phyloP scores from a whole-genome alignment of 1,284 basidiomycete genomes.

The Fomes fomentarius region DNA sequence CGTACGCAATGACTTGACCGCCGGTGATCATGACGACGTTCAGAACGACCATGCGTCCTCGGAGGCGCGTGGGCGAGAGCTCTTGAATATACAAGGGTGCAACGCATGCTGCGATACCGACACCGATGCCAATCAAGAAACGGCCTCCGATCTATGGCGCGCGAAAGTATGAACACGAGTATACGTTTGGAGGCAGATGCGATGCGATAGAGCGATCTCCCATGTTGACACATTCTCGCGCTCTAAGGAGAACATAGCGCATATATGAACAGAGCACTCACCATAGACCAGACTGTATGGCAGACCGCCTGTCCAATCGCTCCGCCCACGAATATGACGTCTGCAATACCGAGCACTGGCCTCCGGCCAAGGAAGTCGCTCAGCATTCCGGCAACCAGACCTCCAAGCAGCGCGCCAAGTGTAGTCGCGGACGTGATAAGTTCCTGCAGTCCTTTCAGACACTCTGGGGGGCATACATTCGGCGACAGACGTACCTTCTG shows the following conservation, averaged over 20 bases:
- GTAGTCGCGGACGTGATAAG: constrained; percentile 83
- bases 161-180: neutral
- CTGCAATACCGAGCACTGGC: constrained; percentile 70
- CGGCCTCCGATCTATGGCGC: constrained; percentile 63
- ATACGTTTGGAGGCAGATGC: neutral
- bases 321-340: constrained; percentile 77
- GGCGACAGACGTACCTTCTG: constrained; percentile 56
- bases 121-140: constrained; percentile 73
- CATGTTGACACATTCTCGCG: too few relatives aligned
- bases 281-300: constrained; percentile 74
- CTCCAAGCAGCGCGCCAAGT: constrained; percentile 76
- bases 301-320: constrained; percentile 71
- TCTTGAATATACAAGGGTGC: constrained; percentile 87
- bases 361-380: constrained; percentile 77
- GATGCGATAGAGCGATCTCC: too few relatives aligned
- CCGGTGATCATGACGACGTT: constrained; percentile 68
- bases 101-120: constrained; percentile 77
- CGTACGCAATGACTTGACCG: constrained; percentile 81
- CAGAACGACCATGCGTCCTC: constrained; percentile 77
- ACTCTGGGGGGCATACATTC: neutral
- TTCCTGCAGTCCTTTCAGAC: constrained; percentile 50
- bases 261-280: constrained; percentile 29
- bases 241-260: too few relatives aligned
- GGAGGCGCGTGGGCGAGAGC: constrained; percentile 73
- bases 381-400: constrained; percentile 69